phyloP scores from a whole-genome alignment of 208 protist species.

The Trypanosomatidae sp. region DNA sequence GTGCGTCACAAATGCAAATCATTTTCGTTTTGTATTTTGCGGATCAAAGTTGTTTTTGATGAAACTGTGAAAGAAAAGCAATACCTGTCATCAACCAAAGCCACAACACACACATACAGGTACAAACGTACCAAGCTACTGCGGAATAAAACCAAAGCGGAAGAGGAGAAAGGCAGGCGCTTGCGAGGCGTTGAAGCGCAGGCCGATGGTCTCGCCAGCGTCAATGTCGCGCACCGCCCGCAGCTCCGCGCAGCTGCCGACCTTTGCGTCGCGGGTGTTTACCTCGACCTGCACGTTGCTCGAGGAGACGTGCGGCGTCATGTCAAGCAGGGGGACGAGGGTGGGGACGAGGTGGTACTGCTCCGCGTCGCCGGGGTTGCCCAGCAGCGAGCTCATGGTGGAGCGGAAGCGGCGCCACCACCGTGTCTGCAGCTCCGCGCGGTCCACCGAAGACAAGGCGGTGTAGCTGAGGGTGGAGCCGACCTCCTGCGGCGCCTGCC shows the following conservation, averaged over 20 bases:
- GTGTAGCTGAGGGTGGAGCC: slow-evolving; percentile 67
- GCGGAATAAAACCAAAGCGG: slow-evolving; percentile 81
- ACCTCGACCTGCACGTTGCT: slow-evolving; percentile 76
- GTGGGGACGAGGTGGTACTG: slow-evolving; percentile 74
- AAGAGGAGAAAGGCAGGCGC: slow-evolving; percentile 67
- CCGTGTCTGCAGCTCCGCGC: slow-evolving; percentile 44
- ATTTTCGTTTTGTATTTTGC: too few relatives aligned
- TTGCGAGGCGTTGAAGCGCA: slow-evolving; percentile 74
- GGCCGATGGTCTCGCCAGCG: slow-evolving; percentile 67
- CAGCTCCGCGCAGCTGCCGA: slow-evolving; percentile 76
- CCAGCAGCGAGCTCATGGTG: slow-evolving; percentile 33
- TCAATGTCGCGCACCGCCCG: slow-evolving; percentile 65
- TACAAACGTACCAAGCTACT: too few relatives aligned
- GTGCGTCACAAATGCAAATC: too few relatives aligned
- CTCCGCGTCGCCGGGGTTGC: slow-evolving; percentile 35
- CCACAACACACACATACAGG: background rate
- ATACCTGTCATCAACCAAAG: too few relatives aligned
- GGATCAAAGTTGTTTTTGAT: too few relatives aligned
- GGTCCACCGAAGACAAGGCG: slow-evolving; percentile 51
- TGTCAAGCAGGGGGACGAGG: slow-evolving; percentile 73
- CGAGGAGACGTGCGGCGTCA: slow-evolving; percentile 61
- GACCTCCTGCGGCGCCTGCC: slow-evolving; percentile 47
- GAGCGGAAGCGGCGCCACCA: slow-evolving; percentile 38
- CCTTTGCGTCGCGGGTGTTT: too few relatives aligned
- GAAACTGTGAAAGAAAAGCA: too few relatives aligned